Conservation (phyloP, 1,284 basidiomycete species). For the Inonotus obliquus region DNA sequence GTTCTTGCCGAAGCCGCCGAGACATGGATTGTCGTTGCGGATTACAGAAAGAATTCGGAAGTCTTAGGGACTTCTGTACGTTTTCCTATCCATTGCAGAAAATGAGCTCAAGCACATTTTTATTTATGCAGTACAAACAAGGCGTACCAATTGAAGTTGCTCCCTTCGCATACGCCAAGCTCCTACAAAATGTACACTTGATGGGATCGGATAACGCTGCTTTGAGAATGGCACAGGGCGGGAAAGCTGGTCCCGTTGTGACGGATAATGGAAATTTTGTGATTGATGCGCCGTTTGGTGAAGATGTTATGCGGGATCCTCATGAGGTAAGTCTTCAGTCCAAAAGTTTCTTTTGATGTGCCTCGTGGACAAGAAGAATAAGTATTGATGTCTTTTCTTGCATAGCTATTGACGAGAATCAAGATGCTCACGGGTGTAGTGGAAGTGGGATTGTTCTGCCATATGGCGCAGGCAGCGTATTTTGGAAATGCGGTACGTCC, state of each 20-base stretch:
- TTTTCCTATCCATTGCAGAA: conserved; percentile 19
- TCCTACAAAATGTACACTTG: conserved; percentile 64
- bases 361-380: too few species aligned
- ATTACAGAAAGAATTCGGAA: conserved; percentile 89
- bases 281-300: conserved; percentile 86
- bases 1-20: conserved; percentile 95
- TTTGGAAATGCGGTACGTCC: conserved; percentile 83
- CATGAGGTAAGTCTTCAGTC: conserved; percentile 44
- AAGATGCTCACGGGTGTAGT: conserved; percentile 95
- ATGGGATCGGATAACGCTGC: conserved; percentile 61
- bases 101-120: background rate
- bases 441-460: conserved; percentile 94
- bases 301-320: conserved; percentile 67
- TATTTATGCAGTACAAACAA: conserved; percentile 61
- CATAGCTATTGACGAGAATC: conserved; percentile 64
- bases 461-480: conserved; percentile 93
- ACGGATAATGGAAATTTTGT: conserved; percentile 96
- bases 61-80: conserved; percentile 80
- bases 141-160: conserved; percentile 96
- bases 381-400: background rate
- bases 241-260: conserved; percentile 90
- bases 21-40: conserved; percentile 93
- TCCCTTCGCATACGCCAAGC: conserved; percentile 92
- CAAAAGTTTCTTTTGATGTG: too few species aligned
- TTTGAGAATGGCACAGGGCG: conserved; percentile 74